Percentiles rank a stretch among this genome's conserved stretches.
Conservation (phyloP, 208 protist genomes). For the Novymonas esmeraldas region DNA sequence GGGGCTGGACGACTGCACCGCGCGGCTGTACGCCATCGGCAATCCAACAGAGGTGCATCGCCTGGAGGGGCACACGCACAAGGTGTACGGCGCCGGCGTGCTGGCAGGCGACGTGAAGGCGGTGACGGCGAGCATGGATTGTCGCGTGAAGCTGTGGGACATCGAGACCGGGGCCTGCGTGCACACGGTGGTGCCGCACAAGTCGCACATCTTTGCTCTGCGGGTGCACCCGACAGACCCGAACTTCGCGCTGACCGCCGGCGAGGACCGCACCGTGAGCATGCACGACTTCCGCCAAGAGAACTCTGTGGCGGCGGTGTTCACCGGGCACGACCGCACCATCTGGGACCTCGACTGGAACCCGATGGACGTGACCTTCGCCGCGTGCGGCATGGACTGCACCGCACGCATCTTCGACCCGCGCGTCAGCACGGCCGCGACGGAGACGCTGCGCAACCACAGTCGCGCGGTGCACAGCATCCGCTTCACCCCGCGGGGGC, state of each 20-base stretch:
- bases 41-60: slow-evolving; percentile 23
- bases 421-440: slow-evolving; percentile 25
- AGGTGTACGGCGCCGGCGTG: slow-evolving; percentile 60
- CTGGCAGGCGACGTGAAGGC: slow-evolving; percentile 33
- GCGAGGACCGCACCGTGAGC: slow-evolving; percentile 54
- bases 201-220: slow-evolving; percentile 64
- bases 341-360: slow-evolving; percentile 67
- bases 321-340: slow-evolving; percentile 59
- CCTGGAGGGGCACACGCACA: slow-evolving; percentile 54
- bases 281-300: slow-evolving; percentile 68
- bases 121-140: slow-evolving; percentile 68
- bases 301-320: slow-evolving; percentile 40
- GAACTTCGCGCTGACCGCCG: slow-evolving; percentile 52
- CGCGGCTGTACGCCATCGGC: slow-evolving; percentile 31
- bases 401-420: slow-evolving; percentile 71
- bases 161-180: slow-evolving; percentile 34
- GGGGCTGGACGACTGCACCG: slow-evolving; percentile 39
- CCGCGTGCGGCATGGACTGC: slow-evolving; percentile 67
- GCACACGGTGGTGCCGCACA: slow-evolving; percentile 34
- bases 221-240: slow-evolving; percentile 32
- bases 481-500: slow-evolving; percentile 46
- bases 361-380: slow-evolving; percentile 34
- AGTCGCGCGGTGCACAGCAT: slow-evolving; percentile 56
- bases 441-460: slow-evolving; percentile 44
- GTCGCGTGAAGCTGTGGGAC: slow-evolving; percentile 61